These are phyloP conservation scores for Boletellus emodensis DNA, from an alignment of 768 basidiomycete genomes.

Conservation along the genomic window DNA sequence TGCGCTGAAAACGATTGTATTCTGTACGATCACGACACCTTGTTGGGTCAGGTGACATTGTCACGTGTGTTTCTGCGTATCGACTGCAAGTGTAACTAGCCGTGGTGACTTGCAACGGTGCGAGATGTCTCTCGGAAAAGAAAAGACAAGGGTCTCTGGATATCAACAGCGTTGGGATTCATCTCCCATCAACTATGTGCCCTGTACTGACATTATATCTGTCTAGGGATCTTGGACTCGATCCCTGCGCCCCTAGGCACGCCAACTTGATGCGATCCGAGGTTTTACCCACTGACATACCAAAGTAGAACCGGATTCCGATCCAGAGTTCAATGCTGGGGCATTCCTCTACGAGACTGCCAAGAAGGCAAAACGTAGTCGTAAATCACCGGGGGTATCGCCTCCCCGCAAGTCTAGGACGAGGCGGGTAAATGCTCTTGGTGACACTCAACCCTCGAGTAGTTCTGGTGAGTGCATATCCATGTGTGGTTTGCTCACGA, in stretches of 20 bases:
- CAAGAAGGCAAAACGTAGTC: slow-evolving; percentile 16
- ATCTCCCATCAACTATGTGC: neutral
- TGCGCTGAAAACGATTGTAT: slow-evolving; percentile 31
- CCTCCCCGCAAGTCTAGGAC: slow-evolving; percentile 15
- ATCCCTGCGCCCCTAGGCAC: slow-evolving; percentile 36
- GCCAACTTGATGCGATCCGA: neutral
- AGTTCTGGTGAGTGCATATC: slow-evolving; percentile 9
- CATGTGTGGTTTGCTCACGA: neutral
- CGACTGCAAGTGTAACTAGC: neutral
- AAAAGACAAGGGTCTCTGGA: slow-evolving; percentile 8
- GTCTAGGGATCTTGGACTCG: slow-evolving; percentile 24
- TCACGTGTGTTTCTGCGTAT: slow-evolving; percentile 11
- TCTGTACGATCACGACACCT: neutral
- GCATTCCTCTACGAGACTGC: slow-evolving; percentile 29
- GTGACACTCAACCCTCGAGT: slow-evolving; percentile 2
- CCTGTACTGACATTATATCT: neutral
- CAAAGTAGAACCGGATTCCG: slow-evolving; percentile 28
- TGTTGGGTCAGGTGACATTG: slow-evolving; percentile 8
- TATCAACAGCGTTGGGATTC: slow-evolving; percentile 21
- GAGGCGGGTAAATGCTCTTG: slow-evolving; percentile 10
- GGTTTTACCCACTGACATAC: neutral
- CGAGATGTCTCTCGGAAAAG: slow-evolving; percentile 19
- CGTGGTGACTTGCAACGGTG: neutral
- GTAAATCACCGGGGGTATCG: slow-evolving; percentile 13
- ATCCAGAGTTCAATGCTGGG: slow-evolving; percentile 33